Base-by-base conservation (phyloP, 2,329 filamentous ascomycete species). In the Trichoderma asperellum region DNA sequence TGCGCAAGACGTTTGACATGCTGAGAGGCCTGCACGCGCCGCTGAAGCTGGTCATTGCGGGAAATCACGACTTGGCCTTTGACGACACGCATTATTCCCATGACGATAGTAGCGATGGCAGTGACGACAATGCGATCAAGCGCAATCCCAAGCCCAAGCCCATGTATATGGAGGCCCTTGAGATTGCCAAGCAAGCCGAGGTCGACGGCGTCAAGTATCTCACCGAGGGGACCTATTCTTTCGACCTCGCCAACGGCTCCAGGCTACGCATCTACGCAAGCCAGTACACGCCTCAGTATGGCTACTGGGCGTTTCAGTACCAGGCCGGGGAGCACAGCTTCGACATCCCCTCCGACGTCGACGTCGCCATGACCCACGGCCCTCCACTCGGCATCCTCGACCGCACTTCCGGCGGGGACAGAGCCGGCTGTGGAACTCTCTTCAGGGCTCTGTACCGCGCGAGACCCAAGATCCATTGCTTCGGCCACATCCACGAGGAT, bases 401-500 rank as follows among this genome's bases (percentile, higher is more conserved):
- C 73, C 71, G 74, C 27, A 73, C 74, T 5, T 68, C 66, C 35
- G 10, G 68, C 73, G 10, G 71, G 69, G n/a, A 77, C 29, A 74
- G 76, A 16, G 79, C 78, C 21, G 85, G 86, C 24, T 84, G 84
- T 69, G 72, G 73, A 0, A 70, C 80, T 18, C 80, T 89, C 2
- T 82, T 87, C 65, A 75, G 74, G 0, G 83, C 86, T 0, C 73
- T 88, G 0, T 78, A 80, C 1, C 73, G 74, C 0, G 79, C 82
- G 1, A 78, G 77, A 34, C 86, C 86, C 1, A 74, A 75, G 7
- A 71, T 88, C 4, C 85, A 87, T 74, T 88, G 85, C 74, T 88
- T 88, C 69, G 86, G 86, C 0, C 87, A 88, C 70, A 84, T 88
- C n/a, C 87, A 89, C 73, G 85, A 87, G 72, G 83, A 80, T 0